Evolutionary conservation across 495 filamentous ascomycete species (phyloP), one percentile per base, ranked within the genome.

Genomic region (Aspergillus funiculosus): DNA sequence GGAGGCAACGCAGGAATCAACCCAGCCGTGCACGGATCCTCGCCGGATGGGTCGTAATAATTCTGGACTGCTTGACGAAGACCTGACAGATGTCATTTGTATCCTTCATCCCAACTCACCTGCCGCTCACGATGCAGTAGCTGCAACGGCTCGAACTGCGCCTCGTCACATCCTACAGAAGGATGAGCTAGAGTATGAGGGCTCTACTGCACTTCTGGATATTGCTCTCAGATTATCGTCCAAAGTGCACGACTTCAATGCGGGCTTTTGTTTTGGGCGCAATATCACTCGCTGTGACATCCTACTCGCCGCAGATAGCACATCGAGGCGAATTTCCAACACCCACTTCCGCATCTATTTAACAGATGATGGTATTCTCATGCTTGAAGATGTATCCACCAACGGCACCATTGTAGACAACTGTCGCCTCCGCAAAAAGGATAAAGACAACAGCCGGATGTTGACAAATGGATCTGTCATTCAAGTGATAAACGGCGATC

Each of bases 341-440:
- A 71, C 78, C 9, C 92, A 98, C 57, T 98, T 95, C 60, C 81
- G 87, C 25, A 94, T 98, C 43, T 94, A 82, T 56, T 65, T 95
- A 39, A 97, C 87, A 43, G 65, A 77, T 3, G 76, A 85, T 35
- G 86, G 79, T 8, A 80, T 84, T 31, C 69, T 96, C 52, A 94
- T 98, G 89, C 64, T 97, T 4, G 81, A 94, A 60, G 92, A 98
- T 51, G 75, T 77, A 41, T 97, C 92, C 0, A 94, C 89, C 0
- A 97, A 95, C 51, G 92, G 92, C 17, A 97, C 94, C 5, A 62
- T 86, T 26, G 89, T 98, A 36, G 89, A 94, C 61, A 68, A 76
- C 17, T 63, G 63, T 17, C 69, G 79, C 13, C 72, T 95, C 1
- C 73, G 63, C 44, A 78, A 77, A 52, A 65, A 52, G 15, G 54